phyloP scores from a whole-genome alignment of 768 basidiomycete species.

The Cytidiella melzeri region DNA sequence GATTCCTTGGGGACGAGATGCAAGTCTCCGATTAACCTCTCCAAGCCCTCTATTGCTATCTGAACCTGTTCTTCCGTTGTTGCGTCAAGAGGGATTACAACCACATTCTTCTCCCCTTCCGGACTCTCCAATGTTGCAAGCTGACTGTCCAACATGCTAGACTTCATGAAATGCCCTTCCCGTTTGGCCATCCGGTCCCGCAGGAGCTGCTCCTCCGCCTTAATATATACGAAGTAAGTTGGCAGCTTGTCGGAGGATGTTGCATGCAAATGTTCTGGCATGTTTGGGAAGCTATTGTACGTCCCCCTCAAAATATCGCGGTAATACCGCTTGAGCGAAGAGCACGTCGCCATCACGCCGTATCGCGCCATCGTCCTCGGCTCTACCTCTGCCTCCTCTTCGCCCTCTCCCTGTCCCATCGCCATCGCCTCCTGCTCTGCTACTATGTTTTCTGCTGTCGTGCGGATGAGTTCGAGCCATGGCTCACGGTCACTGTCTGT shows the following conservation, averaged over 20 bases:
- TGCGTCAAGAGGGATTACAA: constrained; percentile 49
- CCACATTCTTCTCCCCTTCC: constrained; percentile 58
- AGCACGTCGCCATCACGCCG: constrained; percentile 83
- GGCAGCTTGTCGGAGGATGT: constrained; percentile 28
- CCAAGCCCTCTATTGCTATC: constrained; percentile 38
- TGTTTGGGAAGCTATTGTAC: constrained; percentile 10
- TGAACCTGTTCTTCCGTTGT: constrained; percentile 52
- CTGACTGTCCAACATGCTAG: constrained; percentile 76
- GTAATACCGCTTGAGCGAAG: constrained; percentile 76
- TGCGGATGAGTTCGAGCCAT: constrained; percentile 75
- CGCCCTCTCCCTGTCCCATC: constrained; percentile 1
- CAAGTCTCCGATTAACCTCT: constrained; percentile 13
- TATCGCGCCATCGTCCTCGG: constrained; percentile 10
- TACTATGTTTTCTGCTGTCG: constrained; percentile 46
- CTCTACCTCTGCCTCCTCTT: background rate
- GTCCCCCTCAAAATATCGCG: constrained; percentile 75
- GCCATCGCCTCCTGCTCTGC: constrained; percentile 21
- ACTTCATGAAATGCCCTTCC: constrained; percentile 79
- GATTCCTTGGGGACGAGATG: background rate
- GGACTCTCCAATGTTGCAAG: constrained; percentile 66
- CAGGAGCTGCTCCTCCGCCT: constrained; percentile 51
- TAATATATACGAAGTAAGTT: constrained; percentile 80
- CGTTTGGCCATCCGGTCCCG: constrained; percentile 58
- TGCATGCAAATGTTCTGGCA: constrained; percentile 20
- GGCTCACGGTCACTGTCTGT: constrained; percentile 79